These are phyloP conservation scores for Diaporthe vexans DNA, from an alignment of 2,329 filamentous ascomycete species.

Conservation along the genomic window DNA sequence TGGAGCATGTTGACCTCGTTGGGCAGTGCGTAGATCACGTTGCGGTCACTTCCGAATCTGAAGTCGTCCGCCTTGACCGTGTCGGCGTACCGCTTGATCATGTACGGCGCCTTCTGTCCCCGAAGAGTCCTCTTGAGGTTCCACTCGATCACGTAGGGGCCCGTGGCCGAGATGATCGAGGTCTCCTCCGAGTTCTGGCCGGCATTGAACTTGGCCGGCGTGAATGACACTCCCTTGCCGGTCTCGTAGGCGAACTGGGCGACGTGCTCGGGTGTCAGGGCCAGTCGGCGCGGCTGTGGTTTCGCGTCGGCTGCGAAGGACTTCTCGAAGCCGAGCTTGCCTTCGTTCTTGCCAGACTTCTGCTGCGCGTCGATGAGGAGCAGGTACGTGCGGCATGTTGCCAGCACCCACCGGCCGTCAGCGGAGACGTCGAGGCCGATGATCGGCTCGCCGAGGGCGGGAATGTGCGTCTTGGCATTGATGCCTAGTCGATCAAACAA, in stretches of 20 bases:
- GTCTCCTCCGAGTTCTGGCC: slow-evolving; percentile 86
- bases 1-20: slow-evolving; percentile 99
- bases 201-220: slow-evolving; percentile 93
- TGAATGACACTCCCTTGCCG: slow-evolving; percentile 87
- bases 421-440: slow-evolving; percentile 95
- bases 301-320: slow-evolving; percentile 93
- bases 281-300: slow-evolving; percentile 91
- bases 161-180: slow-evolving; percentile 95
- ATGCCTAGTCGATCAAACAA: slow-evolving; percentile 97
- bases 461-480: slow-evolving; percentile 97
- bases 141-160: slow-evolving; percentile 98
- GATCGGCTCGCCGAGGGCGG: slow-evolving; percentile 94
- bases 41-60: slow-evolving; percentile 96
- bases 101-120: slow-evolving; percentile 89
- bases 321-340: slow-evolving; percentile 97
- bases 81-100: slow-evolving; percentile 95
- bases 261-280: slow-evolving; percentile 90
- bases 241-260: slow-evolving; percentile 99
- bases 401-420: slow-evolving; percentile 95
- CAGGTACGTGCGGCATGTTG: slow-evolving; percentile 93
- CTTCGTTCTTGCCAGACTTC: slow-evolving; percentile 94
- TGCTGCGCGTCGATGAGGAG: slow-evolving; percentile 93
- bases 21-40: slow-evolving; percentile 95
- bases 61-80: slow-evolving; percentile 99
- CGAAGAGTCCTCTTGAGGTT: slow-evolving; percentile 89